A percentile compares a stretch with the other conserved stretches of the same genome.
phyloP scores from a whole-genome alignment of 2,329 filamentous ascomycete genomes.

The Chrysoporthe puriensis region DNA sequence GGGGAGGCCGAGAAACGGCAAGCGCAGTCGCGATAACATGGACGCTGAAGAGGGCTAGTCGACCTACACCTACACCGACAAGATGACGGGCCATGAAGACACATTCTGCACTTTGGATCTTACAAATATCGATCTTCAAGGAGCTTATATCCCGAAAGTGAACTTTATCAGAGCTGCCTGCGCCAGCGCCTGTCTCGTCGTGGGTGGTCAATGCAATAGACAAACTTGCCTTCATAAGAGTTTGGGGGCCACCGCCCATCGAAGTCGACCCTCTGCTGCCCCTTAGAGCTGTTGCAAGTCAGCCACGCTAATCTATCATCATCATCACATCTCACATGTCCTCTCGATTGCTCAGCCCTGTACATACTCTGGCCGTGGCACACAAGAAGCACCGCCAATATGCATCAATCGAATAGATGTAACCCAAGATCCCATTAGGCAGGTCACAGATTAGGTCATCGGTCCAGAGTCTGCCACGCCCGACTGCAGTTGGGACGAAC shows the following conservation, averaged over 20 bases:
- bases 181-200: neutral
- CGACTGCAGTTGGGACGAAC: slow-evolving; percentile 1
- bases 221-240: neutral
- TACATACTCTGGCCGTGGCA: neutral
- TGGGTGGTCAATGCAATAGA: too few relatives aligned
- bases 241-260: neutral
- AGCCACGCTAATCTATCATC: neutral
- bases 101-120: neutral
- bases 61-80: neutral
- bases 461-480: neutral
- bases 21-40: slow-evolving; percentile 63
- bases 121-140: neutral
- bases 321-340: neutral
- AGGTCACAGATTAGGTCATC: neutral
- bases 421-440: neutral
- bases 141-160: neutral
- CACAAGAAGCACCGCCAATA: neutral
- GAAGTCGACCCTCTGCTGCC: too few relatives aligned
- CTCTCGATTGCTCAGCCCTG: neutral
- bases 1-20: slow-evolving; percentile 51
- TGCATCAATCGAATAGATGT: neutral
- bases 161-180: neutral
- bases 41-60: slow-evolving; percentile 72
- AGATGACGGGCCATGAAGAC: neutral
- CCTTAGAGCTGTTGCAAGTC: neutral